Evolutionary conservation across 352 stramenopile species (phyloP), one percentile per base, ranked within the genome.

Genomic region (Pythium grandisporangium): DNA sequence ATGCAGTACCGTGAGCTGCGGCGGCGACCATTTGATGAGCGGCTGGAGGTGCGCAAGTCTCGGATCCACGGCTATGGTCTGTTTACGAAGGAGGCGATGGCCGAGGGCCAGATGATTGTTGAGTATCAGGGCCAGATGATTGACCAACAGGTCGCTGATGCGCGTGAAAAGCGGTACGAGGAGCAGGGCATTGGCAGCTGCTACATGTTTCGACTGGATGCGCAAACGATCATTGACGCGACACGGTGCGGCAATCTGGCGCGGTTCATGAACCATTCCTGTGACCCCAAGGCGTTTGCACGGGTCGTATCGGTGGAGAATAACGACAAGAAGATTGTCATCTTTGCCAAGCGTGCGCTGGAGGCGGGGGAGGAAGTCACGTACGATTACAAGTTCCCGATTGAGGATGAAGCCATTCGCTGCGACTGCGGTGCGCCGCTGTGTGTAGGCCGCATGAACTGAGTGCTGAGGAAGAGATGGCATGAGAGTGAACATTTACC

Each of bases 141-240:
- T 55, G 58, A 68, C n/a, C 79, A 96, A 49, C 39, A 60, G 12
- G 83, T 98, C 20, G 92, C 93, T 0, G 93, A 98, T 47, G 89
- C 90, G 38, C 81, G 93, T 12, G 94, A 98, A 53, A 76, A 86
- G 32, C 66, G 87, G 44, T 98, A 98, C 50, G 92, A 98, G 51
- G 83, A 89, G 30, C 82, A 81, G 51, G 90, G 88, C 11, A 82
- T 98, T 36, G 94, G 94, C 25, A 95, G 78, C 39, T 97, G 96
- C 67, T 99, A 99, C 67, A 97, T 98, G 84, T 99, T 98, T 65
- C 84, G 92, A n/a, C 45, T 98, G 23, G 91, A 98, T 53, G 73
- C 93, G 36, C 70, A 87, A n/a, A 82, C 75, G 12, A 97, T 98
- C 51, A 95, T 98, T 23, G 93, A 98, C 45, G 92, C 93, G 1